These are phyloP conservation scores for Cercospora brassicicola DNA, from an alignment of 2,329 filamentous ascomycete genomes.

Conservation along the genomic window DNA sequence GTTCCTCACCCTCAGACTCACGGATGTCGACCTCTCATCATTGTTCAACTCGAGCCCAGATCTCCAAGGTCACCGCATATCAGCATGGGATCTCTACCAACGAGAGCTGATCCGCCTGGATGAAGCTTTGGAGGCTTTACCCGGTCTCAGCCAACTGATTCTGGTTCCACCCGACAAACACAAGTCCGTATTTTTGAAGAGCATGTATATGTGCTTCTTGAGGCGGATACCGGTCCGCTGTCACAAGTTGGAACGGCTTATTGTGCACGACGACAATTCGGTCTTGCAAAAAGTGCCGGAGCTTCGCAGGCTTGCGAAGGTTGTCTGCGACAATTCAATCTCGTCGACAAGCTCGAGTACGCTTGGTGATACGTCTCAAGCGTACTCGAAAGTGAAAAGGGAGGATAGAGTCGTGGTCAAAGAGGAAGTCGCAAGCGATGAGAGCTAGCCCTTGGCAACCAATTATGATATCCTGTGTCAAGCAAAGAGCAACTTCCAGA, in stretches of 20 bases:
- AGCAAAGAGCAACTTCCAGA: no score
- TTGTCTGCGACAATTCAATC: conserved; percentile 14
- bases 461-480: no score
- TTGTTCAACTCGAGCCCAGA: conserved; percentile 21
- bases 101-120: conserved; percentile 31
- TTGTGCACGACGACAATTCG: conserved; percentile 22
- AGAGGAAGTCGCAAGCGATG: conserved; percentile 6
- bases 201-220: conserved; percentile 33
- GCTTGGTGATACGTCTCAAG: not conserved
- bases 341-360: not conserved
- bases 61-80: conserved; percentile 3
- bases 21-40: conserved; percentile 34
- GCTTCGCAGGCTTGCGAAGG: conserved; percentile 18
- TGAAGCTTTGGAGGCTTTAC: conserved; percentile 24
- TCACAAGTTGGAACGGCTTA: conserved; percentile 23
- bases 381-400: not conserved
- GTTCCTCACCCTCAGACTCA: conserved; percentile 27
- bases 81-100: conserved; percentile 33
- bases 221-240: conserved; percentile 24
- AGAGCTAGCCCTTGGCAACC: not conserved
- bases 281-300: conserved; percentile 23
- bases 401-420: conserved; percentile 6
- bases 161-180: conserved; percentile 26
- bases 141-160: conserved; percentile 26
- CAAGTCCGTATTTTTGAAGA: conserved; percentile 28